These are phyloP conservation scores for Tremellales sp. DNA, from an alignment of 1,284 basidiomycete species.

Conservation along the genomic window DNA sequence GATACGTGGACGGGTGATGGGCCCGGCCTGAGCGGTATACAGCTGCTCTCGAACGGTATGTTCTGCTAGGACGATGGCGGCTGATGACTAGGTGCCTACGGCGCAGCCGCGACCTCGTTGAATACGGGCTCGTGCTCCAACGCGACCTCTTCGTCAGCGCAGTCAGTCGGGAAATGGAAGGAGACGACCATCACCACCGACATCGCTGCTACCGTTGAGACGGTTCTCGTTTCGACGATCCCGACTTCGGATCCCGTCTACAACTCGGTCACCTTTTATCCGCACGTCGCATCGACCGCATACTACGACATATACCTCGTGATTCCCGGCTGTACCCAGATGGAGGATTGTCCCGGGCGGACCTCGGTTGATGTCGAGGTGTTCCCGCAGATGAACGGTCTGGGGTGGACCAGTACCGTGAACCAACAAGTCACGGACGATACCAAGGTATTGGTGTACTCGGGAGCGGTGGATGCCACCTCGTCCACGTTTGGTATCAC, in stretches of 20 bases:
- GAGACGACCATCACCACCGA: slow-evolving; percentile 60
- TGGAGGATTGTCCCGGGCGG: slow-evolving; percentile 74
- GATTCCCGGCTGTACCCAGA: slow-evolving; percentile 77
- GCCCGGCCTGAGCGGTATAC: slow-evolving; percentile 80
- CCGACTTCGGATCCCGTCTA: slow-evolving; percentile 57
- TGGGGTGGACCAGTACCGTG: slow-evolving; percentile 64
- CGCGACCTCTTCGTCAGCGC: slow-evolving; percentile 57
- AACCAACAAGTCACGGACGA: slow-evolving; percentile 72
- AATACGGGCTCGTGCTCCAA: slow-evolving; percentile 73
- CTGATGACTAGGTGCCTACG: slow-evolving; percentile 57
- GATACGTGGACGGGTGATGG: slow-evolving; percentile 70
- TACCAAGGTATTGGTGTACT: slow-evolving; percentile 64
- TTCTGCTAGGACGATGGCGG: slow-evolving; percentile 4
- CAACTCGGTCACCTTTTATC: slow-evolving; percentile 81
- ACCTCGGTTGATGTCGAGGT: slow-evolving; percentile 80
- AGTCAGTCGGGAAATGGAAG: slow-evolving; percentile 67
- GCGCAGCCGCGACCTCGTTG: slow-evolving; percentile 56
- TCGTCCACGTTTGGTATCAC: slow-evolving; percentile 66
- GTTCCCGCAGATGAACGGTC: slow-evolving; percentile 65
- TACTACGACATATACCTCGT: slow-evolving; percentile 78
- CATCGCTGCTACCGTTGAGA: slow-evolving; percentile 74
- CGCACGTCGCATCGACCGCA: slow-evolving; percentile 83
- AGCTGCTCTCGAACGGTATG: slow-evolving; percentile 79
- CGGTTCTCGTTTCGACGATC: slow-evolving; percentile 67
- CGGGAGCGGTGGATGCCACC: slow-evolving; percentile 72